phyloP scores from a whole-genome alignment of 768 basidiomycete species.

The Mycena rebaudengoi region DNA sequence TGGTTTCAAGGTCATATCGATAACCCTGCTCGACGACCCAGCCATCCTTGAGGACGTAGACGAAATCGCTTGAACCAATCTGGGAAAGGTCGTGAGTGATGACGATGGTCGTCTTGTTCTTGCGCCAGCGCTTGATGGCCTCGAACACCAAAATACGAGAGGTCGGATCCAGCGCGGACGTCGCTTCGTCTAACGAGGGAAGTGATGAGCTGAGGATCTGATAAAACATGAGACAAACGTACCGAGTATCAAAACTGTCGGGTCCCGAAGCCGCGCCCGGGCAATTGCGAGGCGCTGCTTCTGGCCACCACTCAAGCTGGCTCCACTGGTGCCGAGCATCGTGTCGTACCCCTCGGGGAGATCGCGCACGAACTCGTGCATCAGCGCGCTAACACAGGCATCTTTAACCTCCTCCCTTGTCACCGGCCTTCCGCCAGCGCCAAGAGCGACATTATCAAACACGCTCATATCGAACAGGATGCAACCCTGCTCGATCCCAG shows the following conservation, averaged over 20 bases:
- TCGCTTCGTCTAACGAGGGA: conserved; percentile 57
- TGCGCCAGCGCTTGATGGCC: conserved; percentile 62
- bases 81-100: conserved; percentile 85
- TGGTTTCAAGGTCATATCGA: conserved; percentile 66
- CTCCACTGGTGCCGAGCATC: conserved; percentile 66
- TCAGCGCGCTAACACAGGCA: conserved; percentile 73
- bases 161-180: conserved; percentile 72
- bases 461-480: conserved; percentile 77
- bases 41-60: conserved; percentile 79
- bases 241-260: conserved; percentile 82
- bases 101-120: conserved; percentile 75
- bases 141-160: conserved; percentile 76
- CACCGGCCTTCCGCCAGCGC: conserved; percentile 59
- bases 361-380: conserved; percentile 75
- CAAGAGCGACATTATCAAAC: conserved; percentile 84
- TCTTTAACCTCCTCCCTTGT: conserved; percentile 70
- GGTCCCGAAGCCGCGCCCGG: conserved; percentile 74
- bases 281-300: conserved; percentile 81
- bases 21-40: conserved; percentile 75
- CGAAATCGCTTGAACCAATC: conserved; percentile 69
- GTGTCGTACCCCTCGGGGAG: conserved; percentile 83
- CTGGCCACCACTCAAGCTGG: conserved; percentile 78
- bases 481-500: conserved; percentile 71
- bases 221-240: conserved; percentile 31
- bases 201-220: neutral